Base-by-base conservation (phyloP, 192 early-diverging fungal genomes). In the Thamnidium elegans region DNA sequence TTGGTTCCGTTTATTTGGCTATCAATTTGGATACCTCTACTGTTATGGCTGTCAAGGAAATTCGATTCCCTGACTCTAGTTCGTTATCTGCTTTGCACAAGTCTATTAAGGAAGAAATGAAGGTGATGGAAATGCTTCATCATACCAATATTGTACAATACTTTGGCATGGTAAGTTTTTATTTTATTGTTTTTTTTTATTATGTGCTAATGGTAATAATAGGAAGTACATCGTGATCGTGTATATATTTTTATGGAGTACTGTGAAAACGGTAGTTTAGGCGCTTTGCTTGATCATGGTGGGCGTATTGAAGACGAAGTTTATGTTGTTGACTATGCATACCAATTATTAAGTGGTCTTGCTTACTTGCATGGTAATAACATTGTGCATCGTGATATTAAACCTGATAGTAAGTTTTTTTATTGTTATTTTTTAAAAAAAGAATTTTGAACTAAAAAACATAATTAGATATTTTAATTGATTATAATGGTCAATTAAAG, bases 191-290 rank as follows among this genome's bases (percentile, higher is more conserved):
- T 10, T 21, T 19, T 1, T 20, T 20, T 55, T 48, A 50, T 19
- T 60, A 20, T 39, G 42, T 34, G 52, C 30, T 65, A 31, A 51
- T 44, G 5, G 9, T 47, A 30, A 14, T 45, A 56, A 8, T 69
- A 69, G 68, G 94, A 96, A 69, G 92, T 96, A 20, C 92, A 91
- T 68, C 83, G 92, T 62, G 92, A 96, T 58, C 91, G 87, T 71
- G 88, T 94, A 9, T 89, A 87, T 50, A 79, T 93, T 51, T 96
- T 96, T 72, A 96, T 96, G 94, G 94, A 96, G 75, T 89, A 91
- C 63, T 94, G 92, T 69, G 81, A 87, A 47, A 83, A 86, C 34
- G 90, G 91, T 32, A 87, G 87, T 66, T 68, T 96, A 52, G 82
- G 86, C 1, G 77, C 81, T 50, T 60, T 93, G 23, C 70, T 96